phyloP scores from a whole-genome alignment of 768 basidiomycete genomes.

The Imleria badia region DNA sequence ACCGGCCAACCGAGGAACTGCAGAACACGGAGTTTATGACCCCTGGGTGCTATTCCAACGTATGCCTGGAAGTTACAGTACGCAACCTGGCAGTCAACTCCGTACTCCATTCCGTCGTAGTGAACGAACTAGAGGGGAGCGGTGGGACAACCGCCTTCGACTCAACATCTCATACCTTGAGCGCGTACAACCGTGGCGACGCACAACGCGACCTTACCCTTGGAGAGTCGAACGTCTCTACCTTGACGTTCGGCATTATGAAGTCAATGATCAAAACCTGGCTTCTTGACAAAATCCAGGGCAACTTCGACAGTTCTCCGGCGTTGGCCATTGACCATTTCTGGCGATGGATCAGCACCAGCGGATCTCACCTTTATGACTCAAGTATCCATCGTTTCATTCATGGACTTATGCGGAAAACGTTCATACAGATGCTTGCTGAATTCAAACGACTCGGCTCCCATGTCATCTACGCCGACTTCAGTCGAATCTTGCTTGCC shows the following conservation, averaged over 20 bases:
- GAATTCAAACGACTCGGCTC: constrained; percentile 96
- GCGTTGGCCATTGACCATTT: constrained; percentile 85
- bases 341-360: constrained; percentile 95
- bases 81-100: constrained; percentile 94
- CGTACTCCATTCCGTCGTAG: constrained; percentile 88
- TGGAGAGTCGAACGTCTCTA: constrained; percentile 87
- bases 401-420: constrained; percentile 96
- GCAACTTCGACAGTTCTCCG: constrained; percentile 64
- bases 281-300: constrained; percentile 83
- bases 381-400: constrained; percentile 91
- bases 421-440: constrained; percentile 93
- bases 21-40: constrained; percentile 81
- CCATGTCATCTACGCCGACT: constrained; percentile 91
- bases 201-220: constrained; percentile 68
- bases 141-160: constrained; percentile 94
- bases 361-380: constrained; percentile 84
- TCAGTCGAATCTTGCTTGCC: constrained; percentile 84
- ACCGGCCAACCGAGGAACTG: constrained; percentile 70
- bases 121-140: constrained; percentile 97
- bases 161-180: constrained; percentile 85
- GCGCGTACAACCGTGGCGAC: constrained; percentile 76
- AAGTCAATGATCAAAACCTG: constrained; percentile 88
- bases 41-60: constrained; percentile 88
- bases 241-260: constrained; percentile 80
- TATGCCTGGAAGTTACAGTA: constrained; percentile 86